Evolutionary conservation across 169 alveolate genomes (phyloP).

Genomic region (Perkinsus chesapeaki): DNA sequence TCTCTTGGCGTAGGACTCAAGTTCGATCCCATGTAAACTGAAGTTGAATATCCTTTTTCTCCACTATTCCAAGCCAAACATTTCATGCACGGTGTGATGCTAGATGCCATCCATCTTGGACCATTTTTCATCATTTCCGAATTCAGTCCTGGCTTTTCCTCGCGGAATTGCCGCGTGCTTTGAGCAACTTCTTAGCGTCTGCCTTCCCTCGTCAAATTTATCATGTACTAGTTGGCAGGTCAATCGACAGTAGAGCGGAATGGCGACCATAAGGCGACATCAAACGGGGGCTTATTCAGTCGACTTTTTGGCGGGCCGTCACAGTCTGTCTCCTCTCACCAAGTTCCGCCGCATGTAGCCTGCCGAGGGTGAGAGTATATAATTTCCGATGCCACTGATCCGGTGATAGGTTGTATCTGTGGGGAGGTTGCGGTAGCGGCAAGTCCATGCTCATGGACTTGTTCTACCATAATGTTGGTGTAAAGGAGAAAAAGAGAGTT

Average conservation of each 20-base stretch:
- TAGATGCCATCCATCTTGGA: no score
- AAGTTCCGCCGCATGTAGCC: not conserved
- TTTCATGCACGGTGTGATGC: no score
- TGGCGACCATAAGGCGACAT: not conserved
- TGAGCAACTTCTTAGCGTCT: no score
- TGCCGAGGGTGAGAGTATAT: not conserved
- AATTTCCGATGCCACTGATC: not conserved
- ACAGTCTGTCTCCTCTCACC: not conserved
- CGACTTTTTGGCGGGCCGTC: not conserved
- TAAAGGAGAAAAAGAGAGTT: slow-evolving; percentile 44
- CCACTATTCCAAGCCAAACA: no score
- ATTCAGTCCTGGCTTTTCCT: no score
- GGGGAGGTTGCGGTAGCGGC: slow-evolving; percentile 76
- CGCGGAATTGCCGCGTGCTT: no score
- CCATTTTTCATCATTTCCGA: no score
- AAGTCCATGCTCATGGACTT: slow-evolving; percentile 68
- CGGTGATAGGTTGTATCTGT: slow-evolving; percentile 45
- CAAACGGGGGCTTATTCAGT: not conserved
- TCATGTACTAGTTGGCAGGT: not conserved
- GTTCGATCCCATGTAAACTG: no score
- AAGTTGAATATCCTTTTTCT: no score
- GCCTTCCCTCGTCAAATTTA: not conserved
- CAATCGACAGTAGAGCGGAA: not conserved
- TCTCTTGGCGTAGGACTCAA: not conserved
- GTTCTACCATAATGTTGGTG: slow-evolving; percentile 43